These are phyloP conservation scores for Kodamaea kaohsiungensis DNA, from an alignment of 805 yeast genomes.

Conservation along the genomic window DNA sequence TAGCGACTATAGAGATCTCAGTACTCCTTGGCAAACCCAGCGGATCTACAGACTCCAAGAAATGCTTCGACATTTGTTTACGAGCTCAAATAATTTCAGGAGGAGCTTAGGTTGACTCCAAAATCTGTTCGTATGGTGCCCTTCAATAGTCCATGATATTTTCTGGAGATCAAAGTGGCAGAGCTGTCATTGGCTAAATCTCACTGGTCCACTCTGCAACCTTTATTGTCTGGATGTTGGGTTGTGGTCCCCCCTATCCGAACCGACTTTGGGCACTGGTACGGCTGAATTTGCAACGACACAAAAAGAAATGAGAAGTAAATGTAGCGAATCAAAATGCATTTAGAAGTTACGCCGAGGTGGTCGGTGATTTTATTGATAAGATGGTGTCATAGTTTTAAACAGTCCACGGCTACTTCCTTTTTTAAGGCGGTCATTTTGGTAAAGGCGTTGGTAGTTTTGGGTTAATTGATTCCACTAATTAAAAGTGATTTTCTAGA, in stretches of 20 bases:
- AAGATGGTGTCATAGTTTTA: background rate
- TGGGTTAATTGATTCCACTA: background rate
- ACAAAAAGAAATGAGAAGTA: background rate
- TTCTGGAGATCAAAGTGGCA: background rate
- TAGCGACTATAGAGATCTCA: background rate
- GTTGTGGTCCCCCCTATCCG: background rate
- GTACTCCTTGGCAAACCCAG: background rate
- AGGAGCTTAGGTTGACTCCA: too few species aligned
- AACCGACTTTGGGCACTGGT: background rate
- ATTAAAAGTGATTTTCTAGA: too few species aligned
- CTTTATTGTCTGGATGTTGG: background rate
- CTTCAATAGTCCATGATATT: background rate
- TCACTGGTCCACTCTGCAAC: background rate
- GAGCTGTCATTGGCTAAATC: background rate
- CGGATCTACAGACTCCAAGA: background rate
- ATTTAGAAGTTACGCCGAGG: background rate
- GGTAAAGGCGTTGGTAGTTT: background rate
- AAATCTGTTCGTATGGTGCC: too few species aligned
- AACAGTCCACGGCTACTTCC: background rate
- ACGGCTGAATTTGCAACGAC: background rate
- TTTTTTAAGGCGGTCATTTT: background rate
- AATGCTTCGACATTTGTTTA: background rate
- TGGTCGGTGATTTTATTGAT: background rate
- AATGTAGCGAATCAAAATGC: background rate
- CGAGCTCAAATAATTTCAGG: background rate